Base-by-base conservation (phyloP, 225 moss, liverwort and hornwort genomes). In the Bryoerythrophyllum caledonicum region DNA sequence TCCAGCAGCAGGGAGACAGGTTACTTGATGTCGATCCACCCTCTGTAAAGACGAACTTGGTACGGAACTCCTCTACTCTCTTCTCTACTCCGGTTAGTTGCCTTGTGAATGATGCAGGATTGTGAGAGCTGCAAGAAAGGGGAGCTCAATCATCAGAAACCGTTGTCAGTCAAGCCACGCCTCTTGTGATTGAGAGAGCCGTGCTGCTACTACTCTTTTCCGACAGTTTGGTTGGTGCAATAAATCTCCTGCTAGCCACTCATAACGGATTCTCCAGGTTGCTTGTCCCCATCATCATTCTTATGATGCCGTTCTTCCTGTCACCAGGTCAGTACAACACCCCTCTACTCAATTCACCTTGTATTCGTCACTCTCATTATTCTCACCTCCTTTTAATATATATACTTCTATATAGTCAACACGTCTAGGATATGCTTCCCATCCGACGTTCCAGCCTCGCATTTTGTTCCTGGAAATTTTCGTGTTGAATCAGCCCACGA, bases 201-300 rank as follows among this genome's bases (percentile, higher is more conserved):
- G n/a, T n/a, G n/a, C n/a, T n/a, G n/a, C n/a, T n/a, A n/a, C n/a
- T 49, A 49, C 63, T 80, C 63, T 56, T 73, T 68, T 68, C 48
- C 3, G 73, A 41, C 83, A 68, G 80, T 68, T 63, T 34, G 76
- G 79, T 80, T 76, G 83, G 80, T 80, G 76, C 76, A 76, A 80
- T 83, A 63, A 83, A 80, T 76, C 6, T 80, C 80, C 80, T 80
- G 76, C 68, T 80, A n/a, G 80, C 76, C 52, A 76, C 76, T 83
- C 80, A 83, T 72, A 68, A 72, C 76, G 63, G 72, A 34, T 56
- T 76, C 76, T 73, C 25, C 82, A 63, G 48, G 73, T 6, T 49
- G 82, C 63, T 63, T 63, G 56, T 46, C 35, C 70, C 67, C 79
- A 76, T 79, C 76, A 80, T 80, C 76, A 80, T 80, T 83, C 76